A percentile compares a stretch with the other conserved stretches of the same genome.
Conservation (phyloP, 495 filamentous ascomycete species). For the Pyrenula aspistea region DNA sequence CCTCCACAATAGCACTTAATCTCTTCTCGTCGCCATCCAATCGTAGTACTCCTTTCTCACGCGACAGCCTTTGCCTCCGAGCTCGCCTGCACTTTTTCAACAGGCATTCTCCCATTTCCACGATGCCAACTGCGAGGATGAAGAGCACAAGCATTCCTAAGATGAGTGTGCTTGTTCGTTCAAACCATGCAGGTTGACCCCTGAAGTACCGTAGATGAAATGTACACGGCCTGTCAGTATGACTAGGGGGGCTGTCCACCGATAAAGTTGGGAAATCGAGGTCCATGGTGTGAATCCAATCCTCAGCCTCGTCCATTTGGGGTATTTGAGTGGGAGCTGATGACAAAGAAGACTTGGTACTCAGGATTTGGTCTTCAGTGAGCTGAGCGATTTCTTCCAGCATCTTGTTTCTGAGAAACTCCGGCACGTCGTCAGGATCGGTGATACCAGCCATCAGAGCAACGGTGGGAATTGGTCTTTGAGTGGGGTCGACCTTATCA, state of each 20-base stretch:
- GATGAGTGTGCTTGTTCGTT: not conserved
- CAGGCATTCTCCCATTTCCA: not conserved
- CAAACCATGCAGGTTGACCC: not conserved
- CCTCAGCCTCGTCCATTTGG: not conserved
- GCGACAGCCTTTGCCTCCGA: not conserved
- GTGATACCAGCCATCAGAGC: not conserved
- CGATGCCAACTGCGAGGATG: not conserved
- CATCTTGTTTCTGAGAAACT: not conserved
- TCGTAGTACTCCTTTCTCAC: not conserved
- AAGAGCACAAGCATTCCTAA: not conserved
- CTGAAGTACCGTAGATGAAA: not conserved
- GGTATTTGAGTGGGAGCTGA: not conserved
- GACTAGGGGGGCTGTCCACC: not conserved
- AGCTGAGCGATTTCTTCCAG: not conserved
- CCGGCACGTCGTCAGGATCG: not conserved
- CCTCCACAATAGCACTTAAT: not conserved
- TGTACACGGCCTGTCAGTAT: not conserved
- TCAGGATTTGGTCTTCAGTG: not conserved
- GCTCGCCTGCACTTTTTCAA: not conserved
- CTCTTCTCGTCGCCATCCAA: not conserved
- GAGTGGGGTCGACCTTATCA: not conserved
- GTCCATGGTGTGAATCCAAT: not conserved
- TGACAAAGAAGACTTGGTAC: not conserved
- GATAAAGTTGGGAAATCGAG: not conserved
- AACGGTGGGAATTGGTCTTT: not conserved